Conservation (phyloP, 441 rosid genomes). For the Theobroma grandiflorum region DNA sequence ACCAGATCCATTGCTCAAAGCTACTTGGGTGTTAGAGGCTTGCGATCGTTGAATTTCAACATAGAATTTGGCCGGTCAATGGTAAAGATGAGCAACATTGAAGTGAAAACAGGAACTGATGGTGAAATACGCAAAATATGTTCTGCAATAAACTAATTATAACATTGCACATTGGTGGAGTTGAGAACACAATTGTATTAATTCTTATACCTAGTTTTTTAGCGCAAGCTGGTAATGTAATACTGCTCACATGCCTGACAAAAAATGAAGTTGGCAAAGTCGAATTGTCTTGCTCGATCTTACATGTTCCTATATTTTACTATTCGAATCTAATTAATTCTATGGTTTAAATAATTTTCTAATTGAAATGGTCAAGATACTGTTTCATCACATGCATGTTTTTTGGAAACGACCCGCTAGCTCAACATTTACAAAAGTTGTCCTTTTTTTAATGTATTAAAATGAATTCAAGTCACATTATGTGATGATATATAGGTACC, state of each 20-base stretch:
- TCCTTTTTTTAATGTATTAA: no score
- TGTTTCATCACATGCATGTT: neutral
- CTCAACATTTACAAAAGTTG: no score
- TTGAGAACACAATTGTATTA: conserved; percentile 17
- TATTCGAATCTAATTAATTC: neutral
- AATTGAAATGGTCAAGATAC: neutral
- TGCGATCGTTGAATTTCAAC: conserved; percentile 41
- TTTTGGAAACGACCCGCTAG: no score
- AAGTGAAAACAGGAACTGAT: conserved; percentile 49
- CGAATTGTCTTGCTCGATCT: neutral
- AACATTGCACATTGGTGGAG: neutral
- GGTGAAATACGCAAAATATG: conserved; percentile 73
- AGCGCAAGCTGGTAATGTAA: neutral
- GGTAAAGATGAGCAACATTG: conserved; percentile 76
- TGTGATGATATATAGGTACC: no score
- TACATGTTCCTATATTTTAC: neutral
- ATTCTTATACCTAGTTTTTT: neutral
- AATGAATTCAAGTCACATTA: no score
- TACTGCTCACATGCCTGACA: neutral
- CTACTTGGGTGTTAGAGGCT: conserved; percentile 42
- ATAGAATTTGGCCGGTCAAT: conserved; percentile 62
- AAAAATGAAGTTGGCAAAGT: neutral
- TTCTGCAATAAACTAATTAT: conserved; percentile 48
- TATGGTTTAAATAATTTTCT: neutral
- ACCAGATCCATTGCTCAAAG: conserved; percentile 55